These are phyloP conservation scores for Helichrysum umbraculigerum DNA, from an alignment of 129 eudicot species.

Conservation along the genomic window DNA sequence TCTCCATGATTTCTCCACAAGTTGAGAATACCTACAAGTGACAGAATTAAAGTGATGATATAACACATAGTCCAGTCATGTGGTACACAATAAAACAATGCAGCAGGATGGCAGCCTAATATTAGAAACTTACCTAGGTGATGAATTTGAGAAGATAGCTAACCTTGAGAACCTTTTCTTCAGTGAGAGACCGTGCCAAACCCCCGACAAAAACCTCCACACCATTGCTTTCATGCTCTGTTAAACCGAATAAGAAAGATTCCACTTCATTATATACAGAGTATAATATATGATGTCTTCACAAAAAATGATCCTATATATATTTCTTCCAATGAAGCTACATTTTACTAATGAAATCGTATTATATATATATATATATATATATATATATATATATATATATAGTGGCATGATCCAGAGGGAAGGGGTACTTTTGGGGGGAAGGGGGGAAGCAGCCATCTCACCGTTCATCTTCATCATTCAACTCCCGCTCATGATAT, in stretches of 20 bases:
- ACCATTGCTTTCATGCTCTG: constrained; percentile 57
- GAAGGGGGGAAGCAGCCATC: no score
- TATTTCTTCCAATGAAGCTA: constrained; percentile 5
- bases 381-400: no score
- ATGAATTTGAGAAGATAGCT: constrained; percentile 8
- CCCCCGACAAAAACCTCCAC: constrained; percentile 94
- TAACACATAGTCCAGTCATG: neutral
- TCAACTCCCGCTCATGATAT: no score
- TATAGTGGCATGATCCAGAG: no score
- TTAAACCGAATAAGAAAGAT: constrained; percentile 5
- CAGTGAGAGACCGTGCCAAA: constrained; percentile 54
- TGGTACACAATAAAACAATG: neutral
- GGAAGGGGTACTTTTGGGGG: no score
- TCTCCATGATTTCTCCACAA: constrained; percentile 76
- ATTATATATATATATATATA: no score
- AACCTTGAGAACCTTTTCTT: constrained; percentile 70
- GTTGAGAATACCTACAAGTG: constrained; percentile 60
- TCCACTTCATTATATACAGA: neutral
- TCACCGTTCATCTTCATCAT: no score
- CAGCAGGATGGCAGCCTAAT: neutral
- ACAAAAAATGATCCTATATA: neutral
- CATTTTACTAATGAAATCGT: constrained; percentile 12
- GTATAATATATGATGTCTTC: neutral
- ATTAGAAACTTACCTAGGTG: neutral
- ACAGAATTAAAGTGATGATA: neutral